Base-by-base conservation (phyloP, 495 filamentous ascomycete species). In the Xylaria curta region DNA sequence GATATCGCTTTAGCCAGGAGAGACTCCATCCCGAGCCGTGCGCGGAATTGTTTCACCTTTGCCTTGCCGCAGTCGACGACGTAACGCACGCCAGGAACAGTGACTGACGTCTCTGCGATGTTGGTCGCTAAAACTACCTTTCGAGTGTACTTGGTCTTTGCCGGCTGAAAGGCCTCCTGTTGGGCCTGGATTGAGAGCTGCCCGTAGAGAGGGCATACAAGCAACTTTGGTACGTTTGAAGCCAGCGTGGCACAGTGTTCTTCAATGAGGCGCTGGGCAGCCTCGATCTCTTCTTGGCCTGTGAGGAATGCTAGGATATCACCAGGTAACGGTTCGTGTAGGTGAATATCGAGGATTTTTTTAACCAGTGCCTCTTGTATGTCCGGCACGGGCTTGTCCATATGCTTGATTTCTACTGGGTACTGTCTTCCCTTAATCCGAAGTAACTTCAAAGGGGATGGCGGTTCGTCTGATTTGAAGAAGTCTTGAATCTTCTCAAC, bases 31-130 rank as follows among this genome's bases (percentile, higher is more conserved):
- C 93, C 94, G 0, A 98, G 87, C 0, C 90, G 87, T 13, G 92
- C 88, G 2, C 94, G 90, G 82, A 95, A 98, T 71, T 97, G 92
- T 79, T 97, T 98, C 63, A 95, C 89, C 78, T 98, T 99, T 4
- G 91, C 92, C 76, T 97, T 97, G 31, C 97, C 97, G 75, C 93
- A 92, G 78, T 99, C 97, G 38, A 99, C 85, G 38, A 99, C 97
- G 76, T 89, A 93, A 3, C 94, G 89, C 4, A 99, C 94, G 2
- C 97, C 97, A 9, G 95, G 90, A 0, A 99, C 94, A 0, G 97
- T 99, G 66, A 99, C 91, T 1, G 97, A 99, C 0, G 97, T 98
- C 76, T 99, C 97, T 28, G 97, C 97, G 73, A 99, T 98, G 79
- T 99, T 99, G 17, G 97, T 99, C 0, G 94, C 89, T 3, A 99